Evolutionary conservation across 2,329 filamentous ascomycete genomes (phyloP).

Genomic region (Calonectria pteridis): DNA sequence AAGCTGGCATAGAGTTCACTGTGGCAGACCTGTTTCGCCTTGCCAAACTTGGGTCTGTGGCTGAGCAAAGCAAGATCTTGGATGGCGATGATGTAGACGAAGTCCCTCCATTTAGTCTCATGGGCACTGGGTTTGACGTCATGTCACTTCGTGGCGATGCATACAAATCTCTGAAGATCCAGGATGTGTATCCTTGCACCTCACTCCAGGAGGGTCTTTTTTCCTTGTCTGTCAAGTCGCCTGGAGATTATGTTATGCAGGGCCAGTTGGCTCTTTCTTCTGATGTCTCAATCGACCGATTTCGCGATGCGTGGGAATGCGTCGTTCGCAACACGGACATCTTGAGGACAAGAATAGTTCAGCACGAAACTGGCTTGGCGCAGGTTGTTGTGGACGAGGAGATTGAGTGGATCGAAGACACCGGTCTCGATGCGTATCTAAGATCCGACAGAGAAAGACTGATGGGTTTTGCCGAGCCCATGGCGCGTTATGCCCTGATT

Average conservation of each 20-base stretch:
- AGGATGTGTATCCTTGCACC: slow-evolving; percentile 53
- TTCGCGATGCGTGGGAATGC: slow-evolving; percentile 30
- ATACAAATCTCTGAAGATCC: slow-evolving; percentile 17
- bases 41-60: not conserved
- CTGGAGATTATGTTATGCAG: slow-evolving; percentile 37
- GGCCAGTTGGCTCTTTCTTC: slow-evolving; percentile 25
- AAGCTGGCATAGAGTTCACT: slow-evolving; percentile 16
- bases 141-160: not conserved
- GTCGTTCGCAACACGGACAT: slow-evolving; percentile 41
- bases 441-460: not conserved
- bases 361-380: slow-evolving; percentile 53
- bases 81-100: slow-evolving; percentile 24
- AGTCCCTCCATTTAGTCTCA: slow-evolving; percentile 53
- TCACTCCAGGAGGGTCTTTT: slow-evolving; percentile 51
- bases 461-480: not conserved
- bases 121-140: slow-evolving; percentile 19
- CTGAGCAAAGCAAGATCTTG: not conserved
- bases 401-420: slow-evolving; percentile 44
- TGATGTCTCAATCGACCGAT: slow-evolving; percentile 7
- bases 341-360: slow-evolving; percentile 60
- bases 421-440: slow-evolving; percentile 52
- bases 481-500: slow-evolving; percentile 24
- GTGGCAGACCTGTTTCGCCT: slow-evolving; percentile 27
- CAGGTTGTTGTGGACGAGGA: slow-evolving; percentile 58
- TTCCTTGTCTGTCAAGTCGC: slow-evolving; percentile 44